These are phyloP conservation scores for Clavispora phyllophila DNA, from an alignment of 805 yeast genomes.

Conservation along the genomic window DNA sequence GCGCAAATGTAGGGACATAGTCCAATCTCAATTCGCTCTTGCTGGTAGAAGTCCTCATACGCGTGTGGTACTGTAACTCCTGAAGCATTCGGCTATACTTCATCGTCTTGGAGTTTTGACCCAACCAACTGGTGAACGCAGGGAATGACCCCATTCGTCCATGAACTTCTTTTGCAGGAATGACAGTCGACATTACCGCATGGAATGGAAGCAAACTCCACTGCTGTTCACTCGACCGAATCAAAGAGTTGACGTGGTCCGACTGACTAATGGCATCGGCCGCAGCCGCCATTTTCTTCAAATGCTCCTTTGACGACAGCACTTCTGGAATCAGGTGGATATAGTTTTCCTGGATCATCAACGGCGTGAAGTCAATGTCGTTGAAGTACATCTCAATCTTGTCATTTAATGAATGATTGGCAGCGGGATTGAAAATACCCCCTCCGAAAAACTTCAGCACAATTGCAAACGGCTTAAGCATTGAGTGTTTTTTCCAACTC, in stretches of 20 bases:
- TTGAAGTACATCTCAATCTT: constrained; percentile 86
- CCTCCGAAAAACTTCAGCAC: constrained; percentile 60
- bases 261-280: constrained; percentile 84
- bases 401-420: constrained; percentile 62
- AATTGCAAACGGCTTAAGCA: constrained; percentile 89
- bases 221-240: constrained; percentile 87
- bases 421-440: constrained; percentile 48
- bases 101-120: constrained; percentile 80
- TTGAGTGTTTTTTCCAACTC: constrained; percentile 86
- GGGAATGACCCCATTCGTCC: constrained; percentile 68
- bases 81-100: constrained; percentile 77
- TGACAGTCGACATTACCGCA: constrained; percentile 78
- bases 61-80: constrained; percentile 82
- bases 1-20: constrained; percentile 62
- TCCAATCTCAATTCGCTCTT: constrained; percentile 69
- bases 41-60: constrained; percentile 74
- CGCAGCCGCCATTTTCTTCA: constrained; percentile 67
- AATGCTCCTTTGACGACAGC: constrained; percentile 43
- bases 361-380: constrained; percentile 90
- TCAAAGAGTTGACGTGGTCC: constrained; percentile 74
- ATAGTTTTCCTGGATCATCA: constrained; percentile 96
- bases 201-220: constrained; percentile 93
- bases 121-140: constrained; percentile 81
- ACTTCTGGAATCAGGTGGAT: constrained; percentile 56
- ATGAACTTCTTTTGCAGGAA: constrained; percentile 69